Base-by-base conservation (phyloP, 169 alveolate genomes). In the Babesia sp. region DNA sequence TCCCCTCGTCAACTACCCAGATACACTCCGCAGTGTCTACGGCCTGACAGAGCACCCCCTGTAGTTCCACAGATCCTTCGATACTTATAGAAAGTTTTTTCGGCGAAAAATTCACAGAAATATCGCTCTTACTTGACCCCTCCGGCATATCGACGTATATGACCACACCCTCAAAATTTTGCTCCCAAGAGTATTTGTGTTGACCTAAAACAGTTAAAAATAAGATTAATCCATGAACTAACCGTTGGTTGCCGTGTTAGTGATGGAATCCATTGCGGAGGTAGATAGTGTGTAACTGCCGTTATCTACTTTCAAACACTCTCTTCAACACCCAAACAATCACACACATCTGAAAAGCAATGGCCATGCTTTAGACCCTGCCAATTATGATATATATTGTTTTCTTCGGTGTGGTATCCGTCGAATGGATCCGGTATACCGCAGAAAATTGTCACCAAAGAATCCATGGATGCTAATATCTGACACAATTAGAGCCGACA, bases 111-210 rank as follows among this genome's bases (percentile, higher is more conserved):
- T 59, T 18, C 26, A 81, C 85, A 34, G 24, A 9, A 14, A 81
- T 54, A 42, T 71, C 80, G 14, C 45, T 60, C 71, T 71, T 72
- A 20, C 20, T 72, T 26, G 67, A 45, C 28, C 76, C 60, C 33
- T 68, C 53, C 34, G 55, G 64, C 22, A 81, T 31, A 39, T 50
- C 57, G 58, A 81, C 72, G 42, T 81, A 72, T 24, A 81, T 58
- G 20, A 48, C 31, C 26, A 81, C 44, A 3, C 72, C 85, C 16
- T 81, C 89, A 33, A 28, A 71, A 24, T 58, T 51, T 56, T 81
- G 89, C 48, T 81, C 85, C 89, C 89, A 81, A 31, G 37, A 60
- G 73, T 71, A 81, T 46, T 54, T 67, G 26, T 33, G 31, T 28
- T 46, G 36, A 7, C 85, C 85, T 70, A 22, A 14, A 20, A 2